Evolutionary conservation across 2,329 filamentous ascomycete species (phyloP), one percentile per base, ranked within the genome.

Genomic region (Chrysoporthe puriensis): DNA sequence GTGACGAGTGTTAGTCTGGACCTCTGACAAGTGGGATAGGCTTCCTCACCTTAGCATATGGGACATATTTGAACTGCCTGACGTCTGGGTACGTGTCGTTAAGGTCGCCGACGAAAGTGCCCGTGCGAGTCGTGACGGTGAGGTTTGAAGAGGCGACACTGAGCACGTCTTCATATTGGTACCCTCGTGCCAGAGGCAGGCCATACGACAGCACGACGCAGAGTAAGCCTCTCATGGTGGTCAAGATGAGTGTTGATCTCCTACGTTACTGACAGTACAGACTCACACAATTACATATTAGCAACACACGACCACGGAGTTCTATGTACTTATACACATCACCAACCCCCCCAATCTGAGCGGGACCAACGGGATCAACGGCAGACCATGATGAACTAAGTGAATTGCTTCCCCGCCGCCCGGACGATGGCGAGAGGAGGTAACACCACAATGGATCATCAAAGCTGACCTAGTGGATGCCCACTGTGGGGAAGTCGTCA

Each of bases 21-120:
- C 40, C 16, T 26, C 9, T 13, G 16, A 50, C 46, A 40, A 6
- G 34, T 2, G 11, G 11, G 3, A 46, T 7, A 13, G 57, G n/a
- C 48, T 44, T 56, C 1, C 40, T 56, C 40, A 56, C 62, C 62
- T 63, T 63, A 21, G 62, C 62, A 63, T 63, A 63, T 32, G 62
- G 62, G 6, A 63, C 16, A 34, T 56, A 44, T 44, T 63, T 63
- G 62, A 63, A 63, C 26, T 63, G 62, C 16, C 62, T 63, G 36
- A 63, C 62, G 32, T 42, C 62, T n/a, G 62, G 48, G n/a, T 57
- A 63, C 11, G 62, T 63, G 21, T 63, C 62, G 36, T 63, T 63
- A 11, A 63, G 36, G 36, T 56, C 40, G 6, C 62, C 62, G 3
- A 57, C 62, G 34, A 63, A 63, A 11, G 62, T 42, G 11, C 62